Percentiles rank a stretch among this genome's conserved stretches.
phyloP scores from a whole-genome alignment of 129 eudicot species.

The Silybum marianum region DNA sequence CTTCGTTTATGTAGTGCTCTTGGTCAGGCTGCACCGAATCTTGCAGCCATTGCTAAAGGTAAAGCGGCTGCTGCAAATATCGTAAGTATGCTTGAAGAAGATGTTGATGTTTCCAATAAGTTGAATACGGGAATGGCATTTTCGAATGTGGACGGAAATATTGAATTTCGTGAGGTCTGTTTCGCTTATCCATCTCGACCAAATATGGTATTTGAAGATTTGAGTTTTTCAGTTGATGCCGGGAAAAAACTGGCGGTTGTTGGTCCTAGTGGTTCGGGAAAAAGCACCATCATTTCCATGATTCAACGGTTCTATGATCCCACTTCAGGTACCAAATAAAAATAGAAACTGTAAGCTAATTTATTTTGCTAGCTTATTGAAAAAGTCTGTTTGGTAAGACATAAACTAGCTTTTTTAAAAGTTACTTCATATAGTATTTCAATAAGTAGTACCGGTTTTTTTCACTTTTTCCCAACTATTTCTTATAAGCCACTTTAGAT shows the following conservation, averaged over 20 bases:
- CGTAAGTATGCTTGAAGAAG: slow-evolving; percentile 56
- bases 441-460: neutral
- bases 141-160: slow-evolving; percentile 48
- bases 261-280: slow-evolving; percentile 89
- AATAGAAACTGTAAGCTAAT: neutral
- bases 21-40: slow-evolving; percentile 86
- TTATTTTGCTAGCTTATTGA: neutral
- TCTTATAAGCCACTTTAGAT: too few species aligned
- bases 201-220: slow-evolving; percentile 53
- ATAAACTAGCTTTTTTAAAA: neutral
- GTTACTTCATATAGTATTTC: neutral
- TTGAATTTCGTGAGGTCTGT: slow-evolving; percentile 56
- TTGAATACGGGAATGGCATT: slow-evolving; percentile 46
- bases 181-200: slow-evolving; percentile 75
- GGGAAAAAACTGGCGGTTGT: slow-evolving; percentile 65
- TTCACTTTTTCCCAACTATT: neutral
- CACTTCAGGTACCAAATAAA: slow-evolving; percentile 50
- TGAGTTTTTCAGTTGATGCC: slow-evolving; percentile 58
- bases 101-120: slow-evolving; percentile 31
- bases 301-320: slow-evolving; percentile 72
- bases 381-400: neutral
- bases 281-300: slow-evolving; percentile 72
- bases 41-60: slow-evolving; percentile 74
- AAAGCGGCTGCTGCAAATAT: slow-evolving; percentile 65
- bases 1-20: slow-evolving; percentile 57